Base-by-base conservation (phyloP, 192 early-diverging fungal genomes). In the Coemansia sp. region DNA sequence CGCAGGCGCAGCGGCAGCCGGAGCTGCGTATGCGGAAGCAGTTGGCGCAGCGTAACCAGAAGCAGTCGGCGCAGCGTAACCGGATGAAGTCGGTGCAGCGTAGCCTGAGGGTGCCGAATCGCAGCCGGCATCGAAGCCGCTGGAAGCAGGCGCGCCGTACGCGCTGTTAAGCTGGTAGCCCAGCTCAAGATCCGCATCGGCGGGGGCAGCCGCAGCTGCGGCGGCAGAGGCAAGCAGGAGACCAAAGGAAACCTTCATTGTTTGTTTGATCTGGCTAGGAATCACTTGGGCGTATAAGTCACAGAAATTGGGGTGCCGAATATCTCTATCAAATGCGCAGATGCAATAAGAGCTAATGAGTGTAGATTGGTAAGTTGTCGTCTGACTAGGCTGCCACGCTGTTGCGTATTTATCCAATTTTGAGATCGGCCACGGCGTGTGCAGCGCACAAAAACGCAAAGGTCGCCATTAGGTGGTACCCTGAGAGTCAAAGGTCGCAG, bases 201-300 rank as follows among this genome's bases (percentile, higher is more conserved):
- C 75, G 19, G 75, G 75, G 12, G 75, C 75, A 19, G 75, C 75
- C 14, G 69, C 64, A 19, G 69, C 62, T 8, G 75, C 75, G 20
- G 69, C 59, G 40, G 59, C 66, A 54, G 71, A 65, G 31, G 69
- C 69, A 60, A 72, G 42, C 60, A 78, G 69, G 25, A 71, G 38
- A 26, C 75, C 75, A 64, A 78, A 65, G 31, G 75, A 71, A 47
- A 68, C 75, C 75, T 78, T 78, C 75, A 78, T 78, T 59, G n/a
- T 71, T 71, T 2, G 15, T 21, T 48, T 5, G 15, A 8, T 19
- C 6, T 48, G 46, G 46, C 3, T 51, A 22, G 3, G 23, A 53
- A 26, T 11, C 17, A 26, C 1, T 28, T 20, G 19, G 17, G 55
- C 17, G 28, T 57, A 57, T 31, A 37, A 37, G 9, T 1, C 28